Evolutionary conservation across 2,329 filamentous ascomycete species (phyloP).

Genomic region (Epichloe sibirici): DNA sequence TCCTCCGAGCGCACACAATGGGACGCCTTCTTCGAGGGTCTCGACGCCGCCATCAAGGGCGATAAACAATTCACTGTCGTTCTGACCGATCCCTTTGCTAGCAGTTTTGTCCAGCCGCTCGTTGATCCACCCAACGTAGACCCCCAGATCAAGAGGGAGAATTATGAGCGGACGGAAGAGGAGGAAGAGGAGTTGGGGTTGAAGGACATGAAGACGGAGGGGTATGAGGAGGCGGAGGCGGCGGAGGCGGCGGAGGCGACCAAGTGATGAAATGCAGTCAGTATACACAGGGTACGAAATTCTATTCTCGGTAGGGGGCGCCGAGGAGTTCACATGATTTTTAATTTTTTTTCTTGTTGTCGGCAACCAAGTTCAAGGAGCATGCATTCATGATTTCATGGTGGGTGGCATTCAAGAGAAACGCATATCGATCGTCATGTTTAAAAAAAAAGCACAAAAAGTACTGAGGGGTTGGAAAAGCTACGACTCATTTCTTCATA

Average conservation of each 20-base stretch:
- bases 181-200: constrained; percentile 91
- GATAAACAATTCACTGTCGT: constrained; percentile 71
- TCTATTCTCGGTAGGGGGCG: too few species aligned
- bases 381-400: too few species aligned
- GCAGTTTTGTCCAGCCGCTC: constrained; percentile 87
- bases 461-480: too few species aligned
- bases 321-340: too few species aligned
- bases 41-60: constrained; percentile 69
- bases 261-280: constrained; percentile 1
- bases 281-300: background rate
- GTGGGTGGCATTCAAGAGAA: too few species aligned
- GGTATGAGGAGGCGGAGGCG: constrained; percentile 47
- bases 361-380: too few species aligned
- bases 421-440: too few species aligned
- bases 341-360: too few species aligned
- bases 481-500: too few species aligned
- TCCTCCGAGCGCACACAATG: constrained; percentile 56
- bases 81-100: constrained; percentile 77
- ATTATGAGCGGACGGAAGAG: constrained; percentile 77
- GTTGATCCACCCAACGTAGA: constrained; percentile 60
- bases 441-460: too few species aligned
- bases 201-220: constrained; percentile 84
- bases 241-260: constrained; percentile 18
- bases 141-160: constrained; percentile 66
- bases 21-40: constrained; percentile 65